Evolutionary conservation across 352 stramenopile species (phyloP), one percentile per base, ranked within the genome.

Genomic region (Pythium coloratum): DNA sequence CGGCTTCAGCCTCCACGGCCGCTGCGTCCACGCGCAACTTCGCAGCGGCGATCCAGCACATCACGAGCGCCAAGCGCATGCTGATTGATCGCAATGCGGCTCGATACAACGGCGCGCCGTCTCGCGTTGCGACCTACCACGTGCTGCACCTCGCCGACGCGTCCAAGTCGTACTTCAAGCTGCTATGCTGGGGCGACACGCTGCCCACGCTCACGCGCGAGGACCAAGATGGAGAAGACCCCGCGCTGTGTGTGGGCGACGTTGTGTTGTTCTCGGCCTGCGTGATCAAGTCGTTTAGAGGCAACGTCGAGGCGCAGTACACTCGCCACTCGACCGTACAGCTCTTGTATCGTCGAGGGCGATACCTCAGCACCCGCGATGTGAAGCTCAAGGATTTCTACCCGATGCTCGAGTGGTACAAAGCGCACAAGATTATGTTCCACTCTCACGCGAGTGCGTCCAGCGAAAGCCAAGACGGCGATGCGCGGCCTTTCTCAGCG

Each of bases 401-500:
- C 57, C 72, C 76, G 1, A 88, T 88, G 78, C 84, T 91, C 70
- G 76, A 87, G 57, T 89, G 80, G 77, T 86, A 88, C 66, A 87
- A 88, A 32, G 67, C 79, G 44, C 67, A 77, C 54, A 66, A 80
- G 55, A 76, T 89, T 61, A 42, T 76, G 20, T 50, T 72, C 1
- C 36, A 47, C 0, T 38, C 14, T 9, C n/a, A 54, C 8, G 24
- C 33, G 13, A 47, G 34, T 16, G 32, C 28, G 18, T 54, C 34
- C 1, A 28, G 7, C 36, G 30, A 33, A 26, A 30, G 38, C 16
- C 36, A 30, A 55, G 47, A 54, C 8, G 20, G 12, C 24, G 3
- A 32, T 20, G 16, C 46, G 30, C 26, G 20, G 28, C 42, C 46
- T 7, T 72, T 62, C 46, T 59, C 70, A 5, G 70, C 44, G 47